Conservation (phyloP, 2,329 filamentous ascomycete genomes). For the Pseudophaeomoniella oleicola region DNA sequence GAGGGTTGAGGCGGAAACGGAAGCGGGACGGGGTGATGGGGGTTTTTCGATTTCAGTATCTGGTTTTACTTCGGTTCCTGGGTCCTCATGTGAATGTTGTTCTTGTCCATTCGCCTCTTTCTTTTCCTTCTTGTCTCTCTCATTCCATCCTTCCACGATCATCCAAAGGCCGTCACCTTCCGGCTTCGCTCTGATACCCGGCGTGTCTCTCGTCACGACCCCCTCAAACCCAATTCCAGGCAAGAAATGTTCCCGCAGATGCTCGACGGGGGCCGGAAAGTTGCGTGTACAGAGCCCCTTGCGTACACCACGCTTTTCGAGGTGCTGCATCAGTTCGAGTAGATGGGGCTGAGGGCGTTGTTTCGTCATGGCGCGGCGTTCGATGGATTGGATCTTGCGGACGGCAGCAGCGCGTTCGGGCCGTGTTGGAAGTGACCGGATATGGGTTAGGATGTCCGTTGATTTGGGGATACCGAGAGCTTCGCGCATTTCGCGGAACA, state of each 20-base stretch:
- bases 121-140: constrained; percentile 1
- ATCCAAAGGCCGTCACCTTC: constrained; percentile 12
- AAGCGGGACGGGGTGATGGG: too few species aligned
- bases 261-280: constrained; percentile 49
- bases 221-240: constrained; percentile 9
- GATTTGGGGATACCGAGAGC: constrained; percentile 58
- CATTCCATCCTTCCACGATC: constrained; percentile 10
- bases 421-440: constrained; percentile 54
- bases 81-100: neutral
- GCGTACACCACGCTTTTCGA: constrained; percentile 49
- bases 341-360: constrained; percentile 78
- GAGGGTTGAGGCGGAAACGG: too few species aligned
- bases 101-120: neutral
- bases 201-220: constrained; percentile 12
- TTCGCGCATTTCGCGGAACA: constrained; percentile 76
- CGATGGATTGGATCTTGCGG: constrained; percentile 62
- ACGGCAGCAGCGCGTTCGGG: constrained; percentile 49
- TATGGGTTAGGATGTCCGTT: constrained; percentile 78
- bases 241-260: constrained; percentile 16
- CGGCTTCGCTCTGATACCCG: constrained; percentile 10
- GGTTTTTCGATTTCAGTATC: constrained; percentile 37
- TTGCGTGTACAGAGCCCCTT: constrained; percentile 92
- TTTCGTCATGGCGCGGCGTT: constrained; percentile 61
- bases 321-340: constrained; percentile 62
- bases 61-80: neutral